Percentiles rank a stretch among this genome's conserved stretches.
phyloP scores from a whole-genome alignment of 306 rosid genomes.

The Oemleria cerasiformis region DNA sequence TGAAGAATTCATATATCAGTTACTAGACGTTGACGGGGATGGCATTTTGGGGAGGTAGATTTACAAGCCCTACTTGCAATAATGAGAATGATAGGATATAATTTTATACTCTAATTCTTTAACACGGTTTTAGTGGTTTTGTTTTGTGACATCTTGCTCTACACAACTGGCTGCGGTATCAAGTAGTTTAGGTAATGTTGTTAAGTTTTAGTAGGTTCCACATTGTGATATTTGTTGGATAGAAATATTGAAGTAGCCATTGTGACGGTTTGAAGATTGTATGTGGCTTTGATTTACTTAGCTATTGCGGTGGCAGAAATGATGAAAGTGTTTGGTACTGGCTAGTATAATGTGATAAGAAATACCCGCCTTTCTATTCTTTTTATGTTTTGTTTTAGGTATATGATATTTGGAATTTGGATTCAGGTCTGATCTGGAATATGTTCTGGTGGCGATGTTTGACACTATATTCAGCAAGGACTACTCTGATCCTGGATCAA shows the following conservation, averaged over 20 bases:
- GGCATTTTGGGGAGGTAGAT: constrained; percentile 51
- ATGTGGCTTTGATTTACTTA: background rate
- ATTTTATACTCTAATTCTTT: background rate
- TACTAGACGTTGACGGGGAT: constrained; percentile 53
- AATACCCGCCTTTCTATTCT: background rate
- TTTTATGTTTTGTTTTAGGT: constrained; percentile 25
- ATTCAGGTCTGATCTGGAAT: constrained; percentile 84
- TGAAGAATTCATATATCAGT: constrained; percentile 65
- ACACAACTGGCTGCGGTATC: background rate
- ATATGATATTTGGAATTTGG: constrained; percentile 27
- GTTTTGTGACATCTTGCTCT: background rate
- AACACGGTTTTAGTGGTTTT: background rate
- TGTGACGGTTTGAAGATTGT: background rate
- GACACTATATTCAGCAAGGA: constrained; percentile 39
- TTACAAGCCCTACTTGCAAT: background rate
- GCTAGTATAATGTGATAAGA: background rate
- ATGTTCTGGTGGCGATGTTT: constrained; percentile 52
- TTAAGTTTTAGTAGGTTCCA: background rate
- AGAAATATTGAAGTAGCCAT: background rate
- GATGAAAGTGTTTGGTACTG: constrained; percentile 3
- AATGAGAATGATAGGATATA: background rate
- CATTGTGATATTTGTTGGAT: background rate
- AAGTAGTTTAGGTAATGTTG: background rate
- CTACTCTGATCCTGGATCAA: constrained; percentile 43
- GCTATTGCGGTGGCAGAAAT: background rate